Percentiles rank a stretch among this genome's conserved stretches.
These are phyloP conservation scores for Helianthus annuus DNA, from an alignment of 129 eudicot genomes.

Conservation along the genomic window HanXRQr2.0-SUNRISE NC_035449.2:48801053-48801552, in stretches of 20 bases:
- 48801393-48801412: constrained; percentile 51
- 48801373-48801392: constrained; percentile 68
- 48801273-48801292: constrained; percentile 24
- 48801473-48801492: not conserved
- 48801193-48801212: constrained; percentile 15
- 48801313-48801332: not conserved
- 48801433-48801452: not conserved
- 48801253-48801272: not conserved
- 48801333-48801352: constrained; percentile 4
- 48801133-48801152: not conserved
- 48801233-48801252: constrained; percentile 15
- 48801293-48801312: not conserved
- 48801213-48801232: constrained; percentile 17
- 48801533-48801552: too few relatives aligned
- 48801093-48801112: too few relatives aligned
- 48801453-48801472: not conserved
- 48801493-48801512: constrained; percentile 10
- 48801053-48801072: too few relatives aligned
- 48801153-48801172: not conserved
- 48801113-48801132: too few relatives aligned
- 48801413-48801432: constrained; percentile 36
- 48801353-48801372: constrained; percentile 9
- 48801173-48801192: not conserved
- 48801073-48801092: too few relatives aligned
- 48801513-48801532: too few relatives aligned